Percentiles rank a stretch among this genome's conserved stretches.
phyloP scores from a whole-genome alignment of 106 monocot species.

The Chionographis japonica region DNA sequence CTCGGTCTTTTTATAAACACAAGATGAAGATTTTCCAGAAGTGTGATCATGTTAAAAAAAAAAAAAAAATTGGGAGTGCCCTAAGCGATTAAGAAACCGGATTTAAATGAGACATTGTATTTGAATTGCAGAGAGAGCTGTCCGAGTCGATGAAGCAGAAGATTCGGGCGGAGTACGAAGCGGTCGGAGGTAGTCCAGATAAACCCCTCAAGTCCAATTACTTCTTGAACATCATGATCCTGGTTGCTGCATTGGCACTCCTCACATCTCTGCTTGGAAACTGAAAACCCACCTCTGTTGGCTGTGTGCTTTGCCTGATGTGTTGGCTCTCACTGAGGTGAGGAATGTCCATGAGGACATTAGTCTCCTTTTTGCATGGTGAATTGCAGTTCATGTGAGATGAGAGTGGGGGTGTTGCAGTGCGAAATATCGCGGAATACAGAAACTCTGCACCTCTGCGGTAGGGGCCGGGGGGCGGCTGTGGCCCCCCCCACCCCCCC shows the following conservation, averaged over 20 bases:
- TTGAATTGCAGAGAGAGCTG: slow-evolving; percentile 76
- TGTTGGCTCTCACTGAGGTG: no score
- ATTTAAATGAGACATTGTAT: slow-evolving; percentile 23
- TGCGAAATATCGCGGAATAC: no score
- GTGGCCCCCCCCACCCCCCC: no score
- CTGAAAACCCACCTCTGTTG: slow-evolving; percentile 12
- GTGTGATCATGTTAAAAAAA: no score
- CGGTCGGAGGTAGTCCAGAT: slow-evolving; percentile 79
- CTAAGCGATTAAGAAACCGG: background rate
- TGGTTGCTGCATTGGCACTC: slow-evolving; percentile 62
- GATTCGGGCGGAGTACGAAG: slow-evolving; percentile 83
- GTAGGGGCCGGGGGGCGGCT: no score
- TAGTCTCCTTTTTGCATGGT: no score
- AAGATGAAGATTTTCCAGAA: slow-evolving; percentile 53
- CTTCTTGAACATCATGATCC: slow-evolving; percentile 83
- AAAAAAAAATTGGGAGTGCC: slow-evolving; percentile 3
- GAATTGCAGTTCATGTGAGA: no score
- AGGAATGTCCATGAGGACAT: no score
- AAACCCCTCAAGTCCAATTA: slow-evolving; percentile 88
- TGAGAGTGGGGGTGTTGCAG: no score
- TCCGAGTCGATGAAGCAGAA: slow-evolving; percentile 85
- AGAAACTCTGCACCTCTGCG: no score
- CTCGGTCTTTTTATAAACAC: slow-evolving; percentile 48
- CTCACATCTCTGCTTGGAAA: slow-evolving; percentile 71
- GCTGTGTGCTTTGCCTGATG: background rate